Conservation (phyloP, 139 green algal species). For the Tetradesmus lagerheimii region DNA sequence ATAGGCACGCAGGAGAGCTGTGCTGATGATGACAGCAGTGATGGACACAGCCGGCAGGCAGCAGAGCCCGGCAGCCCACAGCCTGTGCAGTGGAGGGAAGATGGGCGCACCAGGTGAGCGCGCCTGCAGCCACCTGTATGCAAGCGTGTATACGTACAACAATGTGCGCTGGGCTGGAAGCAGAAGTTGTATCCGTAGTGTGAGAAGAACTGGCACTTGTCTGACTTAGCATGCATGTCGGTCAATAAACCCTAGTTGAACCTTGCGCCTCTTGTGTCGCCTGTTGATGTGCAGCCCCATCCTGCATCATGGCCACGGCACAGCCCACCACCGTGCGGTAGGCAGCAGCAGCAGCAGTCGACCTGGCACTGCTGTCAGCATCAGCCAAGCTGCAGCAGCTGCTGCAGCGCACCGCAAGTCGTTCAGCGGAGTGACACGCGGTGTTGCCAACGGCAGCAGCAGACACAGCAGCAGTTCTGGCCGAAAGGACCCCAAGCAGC, state of each 20-base stretch:
- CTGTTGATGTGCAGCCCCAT: background rate
- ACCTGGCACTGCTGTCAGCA: background rate
- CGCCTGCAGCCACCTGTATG: no score
- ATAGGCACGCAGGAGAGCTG: slow-evolving; percentile 16
- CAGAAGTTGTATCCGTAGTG: no score
- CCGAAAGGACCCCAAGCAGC: background rate
- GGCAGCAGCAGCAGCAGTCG: background rate
- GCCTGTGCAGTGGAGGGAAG: background rate
- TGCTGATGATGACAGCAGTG: background rate
- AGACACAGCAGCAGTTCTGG: slow-evolving; percentile 6
- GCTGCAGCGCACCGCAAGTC: background rate
- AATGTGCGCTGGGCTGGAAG: no score
- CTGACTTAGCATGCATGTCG: no score
- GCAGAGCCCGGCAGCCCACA: background rate
- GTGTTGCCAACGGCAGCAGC: background rate
- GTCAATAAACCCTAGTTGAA: background rate
- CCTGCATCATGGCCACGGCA: background rate
- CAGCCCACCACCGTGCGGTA: slow-evolving; percentile 9
- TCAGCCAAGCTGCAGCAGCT: background rate
- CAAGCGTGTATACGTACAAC: no score
- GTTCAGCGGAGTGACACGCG: background rate
- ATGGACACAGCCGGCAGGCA: background rate
- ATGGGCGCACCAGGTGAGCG: background rate
- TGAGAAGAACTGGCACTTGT: no score
- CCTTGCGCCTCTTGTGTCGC: background rate